Conservation (phyloP, 345 rosid species). For the Citrus glauca region DNA sequence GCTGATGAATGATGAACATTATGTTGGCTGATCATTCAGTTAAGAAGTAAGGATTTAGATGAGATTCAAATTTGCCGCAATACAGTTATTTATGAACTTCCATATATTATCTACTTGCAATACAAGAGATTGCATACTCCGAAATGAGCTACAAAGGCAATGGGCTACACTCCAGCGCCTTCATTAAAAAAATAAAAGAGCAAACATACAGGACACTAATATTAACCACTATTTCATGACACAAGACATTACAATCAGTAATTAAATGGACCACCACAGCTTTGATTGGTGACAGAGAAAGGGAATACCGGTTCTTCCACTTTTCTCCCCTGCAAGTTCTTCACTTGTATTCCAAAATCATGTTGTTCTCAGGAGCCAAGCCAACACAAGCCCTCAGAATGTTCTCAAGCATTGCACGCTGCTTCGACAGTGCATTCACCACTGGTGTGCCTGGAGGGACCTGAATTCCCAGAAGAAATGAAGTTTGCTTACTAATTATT, state of each 20-base stretch:
- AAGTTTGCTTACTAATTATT: background rate
- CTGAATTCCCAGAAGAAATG: slow-evolving; percentile 20
- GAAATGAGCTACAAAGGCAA: background rate
- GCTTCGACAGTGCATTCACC: slow-evolving; percentile 94
- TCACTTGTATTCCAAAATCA: slow-evolving; percentile 98
- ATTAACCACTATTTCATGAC: slow-evolving; percentile 1
- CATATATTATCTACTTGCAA: slow-evolving; percentile 7
- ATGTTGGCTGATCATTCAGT: background rate
- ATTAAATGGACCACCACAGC: background rate
- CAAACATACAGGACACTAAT: background rate
- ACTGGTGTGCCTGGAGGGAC: slow-evolving; percentile 97
- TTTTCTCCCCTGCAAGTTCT: background rate
- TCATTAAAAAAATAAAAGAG: background rate
- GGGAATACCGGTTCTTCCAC: slow-evolving; percentile 12
- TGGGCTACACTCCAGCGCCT: background rate
- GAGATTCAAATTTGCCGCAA: background rate
- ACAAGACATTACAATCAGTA: slow-evolving; percentile 8
- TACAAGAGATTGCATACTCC: slow-evolving; percentile 5
- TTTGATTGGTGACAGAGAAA: slow-evolving; percentile 6
- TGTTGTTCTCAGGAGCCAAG: slow-evolving; percentile 94
- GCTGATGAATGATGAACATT: background rate
- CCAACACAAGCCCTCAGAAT: slow-evolving; percentile 92
- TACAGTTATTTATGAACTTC: background rate
- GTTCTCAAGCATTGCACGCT: slow-evolving; percentile 97
- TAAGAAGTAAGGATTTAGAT: background rate